Evolutionary conservation across 2,329 filamentous ascomycete genomes (phyloP).

Genomic region (Ophiostoma sp.): DNA sequence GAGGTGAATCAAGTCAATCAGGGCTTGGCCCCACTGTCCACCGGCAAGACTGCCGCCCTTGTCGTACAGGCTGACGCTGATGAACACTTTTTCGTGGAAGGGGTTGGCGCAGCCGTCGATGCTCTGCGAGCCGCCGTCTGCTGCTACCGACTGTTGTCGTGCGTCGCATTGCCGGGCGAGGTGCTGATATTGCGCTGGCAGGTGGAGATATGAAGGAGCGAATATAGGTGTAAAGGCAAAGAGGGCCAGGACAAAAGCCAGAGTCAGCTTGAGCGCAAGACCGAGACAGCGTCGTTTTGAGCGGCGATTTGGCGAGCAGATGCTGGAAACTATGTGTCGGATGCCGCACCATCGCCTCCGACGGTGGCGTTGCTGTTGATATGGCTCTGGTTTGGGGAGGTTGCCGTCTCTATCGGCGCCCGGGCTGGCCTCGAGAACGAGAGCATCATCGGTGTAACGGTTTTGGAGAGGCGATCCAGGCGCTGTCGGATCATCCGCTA

Average conservation of each 20-base stretch:
- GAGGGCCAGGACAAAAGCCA: constrained; percentile 2
- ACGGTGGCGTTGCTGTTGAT: background rate
- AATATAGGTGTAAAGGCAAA: constrained; percentile 32
- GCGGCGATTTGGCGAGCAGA: background rate
- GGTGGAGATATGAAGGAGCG: constrained; percentile 41
- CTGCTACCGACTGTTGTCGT: constrained; percentile 22
- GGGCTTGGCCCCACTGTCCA: constrained; percentile 58
- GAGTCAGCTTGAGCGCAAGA: background rate
- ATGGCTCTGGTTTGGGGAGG: background rate
- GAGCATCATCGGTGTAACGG: background rate
- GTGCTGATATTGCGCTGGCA: constrained; percentile 37
- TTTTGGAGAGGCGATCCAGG: background rate
- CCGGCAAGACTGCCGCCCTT: constrained; percentile 53
- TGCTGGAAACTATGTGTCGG: background rate
- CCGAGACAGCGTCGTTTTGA: background rate
- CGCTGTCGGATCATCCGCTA: background rate
- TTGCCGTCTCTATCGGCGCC: background rate
- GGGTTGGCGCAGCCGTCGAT: constrained; percentile 37
- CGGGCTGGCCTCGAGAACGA: background rate
- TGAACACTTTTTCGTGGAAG: constrained; percentile 62
- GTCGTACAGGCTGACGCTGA: constrained; percentile 67
- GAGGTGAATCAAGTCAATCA: constrained; percentile 58
- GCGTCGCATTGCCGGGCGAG: constrained; percentile 34
- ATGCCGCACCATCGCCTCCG: constrained; percentile 10
- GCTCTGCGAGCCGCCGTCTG: constrained; percentile 15